These are phyloP conservation scores for Draba incana DNA, from an alignment of 345 rosid genomes.

Conservation along the genomic window DNA sequence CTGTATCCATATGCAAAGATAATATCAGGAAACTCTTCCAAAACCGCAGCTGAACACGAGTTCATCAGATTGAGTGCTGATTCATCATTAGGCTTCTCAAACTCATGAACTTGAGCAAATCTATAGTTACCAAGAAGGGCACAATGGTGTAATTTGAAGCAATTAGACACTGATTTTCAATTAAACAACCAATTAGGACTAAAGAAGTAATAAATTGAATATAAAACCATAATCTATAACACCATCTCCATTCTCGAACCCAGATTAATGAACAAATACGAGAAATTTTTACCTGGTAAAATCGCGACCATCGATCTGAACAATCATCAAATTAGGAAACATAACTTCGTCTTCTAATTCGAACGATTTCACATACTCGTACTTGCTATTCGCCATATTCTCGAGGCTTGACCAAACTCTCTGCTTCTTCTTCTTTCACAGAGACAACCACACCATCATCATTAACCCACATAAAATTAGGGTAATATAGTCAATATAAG, in stretches of 20 bases:
- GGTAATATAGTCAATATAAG: too few species aligned
- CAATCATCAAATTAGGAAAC: conserved; percentile 66
- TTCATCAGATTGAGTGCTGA: conserved; percentile 71
- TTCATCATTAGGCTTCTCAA: conserved; percentile 81
- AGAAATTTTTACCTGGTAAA: conserved; percentile 51
- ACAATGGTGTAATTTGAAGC: too few species aligned
- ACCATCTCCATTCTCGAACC: neutral
- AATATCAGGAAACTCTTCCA: conserved; percentile 78
- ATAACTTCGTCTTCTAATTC: conserved; percentile 73
- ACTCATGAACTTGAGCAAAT: conserved; percentile 66
- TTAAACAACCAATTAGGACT: too few species aligned
- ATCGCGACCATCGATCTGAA: conserved; percentile 61
- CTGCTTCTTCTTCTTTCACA: neutral
- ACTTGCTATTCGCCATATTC: conserved; percentile 89
- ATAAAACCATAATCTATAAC: too few species aligned
- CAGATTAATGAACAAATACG: neutral
- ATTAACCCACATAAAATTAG: too few species aligned
- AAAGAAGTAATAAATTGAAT: too few species aligned
- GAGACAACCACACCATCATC: too few species aligned
- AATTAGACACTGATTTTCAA: too few species aligned
- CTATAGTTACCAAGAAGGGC: too few species aligned
- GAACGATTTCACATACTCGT: conserved; percentile 83
- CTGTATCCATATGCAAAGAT: conserved; percentile 79
- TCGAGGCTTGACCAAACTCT: neutral
- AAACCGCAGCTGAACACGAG: conserved; percentile 61